Evolutionary conservation across 495 filamentous ascomycete species (phyloP).

Genomic region (Talaromyces wortmannii): DNA sequence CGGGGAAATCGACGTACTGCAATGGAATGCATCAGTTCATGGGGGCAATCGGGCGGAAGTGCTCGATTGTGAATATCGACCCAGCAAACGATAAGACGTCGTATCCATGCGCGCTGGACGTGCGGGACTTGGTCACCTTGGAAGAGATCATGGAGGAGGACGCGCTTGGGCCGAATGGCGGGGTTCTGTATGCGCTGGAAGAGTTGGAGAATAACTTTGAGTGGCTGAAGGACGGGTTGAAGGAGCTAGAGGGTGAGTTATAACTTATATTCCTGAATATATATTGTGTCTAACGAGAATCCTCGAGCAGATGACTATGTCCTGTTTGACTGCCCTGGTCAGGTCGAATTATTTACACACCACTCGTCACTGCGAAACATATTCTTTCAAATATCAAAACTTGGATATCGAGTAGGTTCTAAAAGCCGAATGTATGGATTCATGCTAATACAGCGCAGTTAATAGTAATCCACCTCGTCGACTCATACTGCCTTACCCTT

Average conservation of each 20-base stretch:
- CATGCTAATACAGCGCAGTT: slow-evolving; percentile 46
- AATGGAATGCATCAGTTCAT: slow-evolving; percentile 99
- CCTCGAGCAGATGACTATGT: slow-evolving; percentile 71
- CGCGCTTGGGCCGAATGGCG: slow-evolving; percentile 85
- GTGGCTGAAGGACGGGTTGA: slow-evolving; percentile 77
- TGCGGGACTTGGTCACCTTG: slow-evolving; percentile 77
- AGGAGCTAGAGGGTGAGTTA: slow-evolving; percentile 54
- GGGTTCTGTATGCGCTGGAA: slow-evolving; percentile 86
- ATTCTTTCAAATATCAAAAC: slow-evolving; percentile 80
- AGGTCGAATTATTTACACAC: slow-evolving; percentile 95
- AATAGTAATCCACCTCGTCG: slow-evolving; percentile 82
- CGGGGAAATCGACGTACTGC: slow-evolving; percentile 96
- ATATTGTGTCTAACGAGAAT: background rate
- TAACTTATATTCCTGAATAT: slow-evolving; percentile 6
- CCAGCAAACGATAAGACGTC: slow-evolving; percentile 78
- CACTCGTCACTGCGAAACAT: slow-evolving; percentile 86
- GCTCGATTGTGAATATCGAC: slow-evolving; percentile 92
- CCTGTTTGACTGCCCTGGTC: slow-evolving; percentile 92
- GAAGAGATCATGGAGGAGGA: slow-evolving; percentile 97
- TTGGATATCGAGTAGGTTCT: slow-evolving; percentile 74
- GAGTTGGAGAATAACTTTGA: slow-evolving; percentile 89
- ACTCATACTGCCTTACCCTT: slow-evolving; percentile 83
- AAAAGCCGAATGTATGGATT: background rate
- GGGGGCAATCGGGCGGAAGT: slow-evolving; percentile 86
- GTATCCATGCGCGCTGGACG: slow-evolving; percentile 76